These are phyloP conservation scores for Salix caprea DNA, from an alignment of 345 rosid species.

Conservation along the genomic window DNA sequence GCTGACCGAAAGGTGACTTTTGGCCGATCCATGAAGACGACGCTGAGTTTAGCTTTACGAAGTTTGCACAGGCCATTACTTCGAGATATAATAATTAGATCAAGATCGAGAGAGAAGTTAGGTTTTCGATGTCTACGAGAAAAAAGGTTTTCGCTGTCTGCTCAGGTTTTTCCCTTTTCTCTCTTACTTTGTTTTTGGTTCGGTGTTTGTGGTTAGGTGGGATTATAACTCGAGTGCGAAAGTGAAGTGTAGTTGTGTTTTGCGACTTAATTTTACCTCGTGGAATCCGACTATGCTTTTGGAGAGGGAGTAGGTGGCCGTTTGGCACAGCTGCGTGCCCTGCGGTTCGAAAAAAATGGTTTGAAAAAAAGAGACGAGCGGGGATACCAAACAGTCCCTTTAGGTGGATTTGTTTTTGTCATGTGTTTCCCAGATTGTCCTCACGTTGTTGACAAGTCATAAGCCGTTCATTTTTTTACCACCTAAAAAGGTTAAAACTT, in stretches of 20 bases:
- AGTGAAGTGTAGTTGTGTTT: conserved; percentile 2
- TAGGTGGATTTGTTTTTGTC: neutral
- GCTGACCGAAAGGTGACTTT: conserved; percentile 40
- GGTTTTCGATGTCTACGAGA: neutral
- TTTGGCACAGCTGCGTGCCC: too few species aligned
- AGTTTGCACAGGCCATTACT: conserved; percentile 73
- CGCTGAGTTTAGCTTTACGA: conserved; percentile 56
- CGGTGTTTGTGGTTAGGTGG: neutral
- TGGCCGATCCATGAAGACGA: conserved; percentile 75
- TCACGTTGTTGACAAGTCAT: neutral
- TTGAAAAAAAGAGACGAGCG: conserved; percentile 39
- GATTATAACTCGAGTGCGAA: neutral
- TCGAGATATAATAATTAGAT: neutral
- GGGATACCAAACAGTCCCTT: conserved; percentile 28
- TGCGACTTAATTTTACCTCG: conserved; percentile 16
- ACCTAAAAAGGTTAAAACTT: too few species aligned
- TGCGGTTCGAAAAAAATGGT: too few species aligned
- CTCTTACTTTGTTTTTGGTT: neutral
- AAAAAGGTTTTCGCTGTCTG: neutral
- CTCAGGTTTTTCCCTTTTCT: neutral
- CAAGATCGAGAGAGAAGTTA: neutral
- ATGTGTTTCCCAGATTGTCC: neutral
- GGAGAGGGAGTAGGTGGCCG: neutral
- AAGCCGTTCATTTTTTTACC: too few species aligned
- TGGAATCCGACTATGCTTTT: conserved; percentile 34